Conservation (phyloP, 768 basidiomycete genomes). For the Rhodotorula babjevae region DNA sequence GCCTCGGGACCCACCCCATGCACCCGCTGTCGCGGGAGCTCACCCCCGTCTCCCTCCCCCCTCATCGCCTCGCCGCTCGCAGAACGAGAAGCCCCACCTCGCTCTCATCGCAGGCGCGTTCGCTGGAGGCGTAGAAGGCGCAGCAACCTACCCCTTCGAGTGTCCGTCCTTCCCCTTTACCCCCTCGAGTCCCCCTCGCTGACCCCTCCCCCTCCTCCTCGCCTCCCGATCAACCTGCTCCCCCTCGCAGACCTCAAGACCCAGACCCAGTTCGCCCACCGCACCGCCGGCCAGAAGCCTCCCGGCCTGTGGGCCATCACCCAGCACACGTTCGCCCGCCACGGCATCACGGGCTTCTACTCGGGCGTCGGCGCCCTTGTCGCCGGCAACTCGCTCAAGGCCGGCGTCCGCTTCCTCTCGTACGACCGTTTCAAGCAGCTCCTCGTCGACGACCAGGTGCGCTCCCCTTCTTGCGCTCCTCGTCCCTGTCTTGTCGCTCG, state of each 20-base stretch:
- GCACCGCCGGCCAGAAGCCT: constrained; percentile 59
- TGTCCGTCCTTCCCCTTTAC: not conserved
- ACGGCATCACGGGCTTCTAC: constrained; percentile 82
- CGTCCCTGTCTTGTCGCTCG: not conserved
- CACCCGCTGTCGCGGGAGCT: not conserved
- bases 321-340: constrained; percentile 63
- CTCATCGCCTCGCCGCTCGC: not conserved
- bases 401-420: constrained; percentile 88
- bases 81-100: constrained; percentile 54
- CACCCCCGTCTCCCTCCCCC: not conserved
- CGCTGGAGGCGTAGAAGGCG: constrained; percentile 81
- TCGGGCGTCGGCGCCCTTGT: constrained; percentile 66
- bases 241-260: constrained; percentile 93
- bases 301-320: constrained; percentile 71
- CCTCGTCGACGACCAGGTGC: constrained; percentile 75
- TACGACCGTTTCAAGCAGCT: constrained; percentile 87
- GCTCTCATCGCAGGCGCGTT: constrained; percentile 81
- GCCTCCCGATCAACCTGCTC: constrained; percentile 51
- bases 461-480: not conserved
- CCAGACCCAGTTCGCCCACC: constrained; percentile 71
- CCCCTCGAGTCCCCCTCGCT: not conserved
- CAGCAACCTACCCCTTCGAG: constrained; percentile 36
- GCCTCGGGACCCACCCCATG: too few species aligned
- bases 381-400: constrained; percentile 85
- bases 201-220: not conserved